phyloP scores from a whole-genome alignment of 2,329 filamentous ascomycete species.

The Orbilia blumenaviensis region DNA sequence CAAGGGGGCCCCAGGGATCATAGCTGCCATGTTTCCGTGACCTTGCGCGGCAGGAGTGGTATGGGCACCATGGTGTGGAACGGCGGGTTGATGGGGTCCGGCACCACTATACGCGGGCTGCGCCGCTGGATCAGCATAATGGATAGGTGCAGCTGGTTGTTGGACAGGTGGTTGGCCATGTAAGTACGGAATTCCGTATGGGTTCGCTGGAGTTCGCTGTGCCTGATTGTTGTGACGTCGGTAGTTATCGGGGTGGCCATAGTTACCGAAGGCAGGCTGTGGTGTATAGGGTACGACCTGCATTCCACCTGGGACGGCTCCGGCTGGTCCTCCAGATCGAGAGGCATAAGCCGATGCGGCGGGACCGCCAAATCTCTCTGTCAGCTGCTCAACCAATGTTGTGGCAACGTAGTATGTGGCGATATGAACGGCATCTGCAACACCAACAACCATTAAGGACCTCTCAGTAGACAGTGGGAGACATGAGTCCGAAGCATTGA shows the following conservation, averaged over 20 bases:
- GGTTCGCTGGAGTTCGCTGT: constrained; percentile 78
- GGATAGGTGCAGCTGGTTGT: constrained; percentile 73
- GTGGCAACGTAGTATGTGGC: constrained; percentile 98
- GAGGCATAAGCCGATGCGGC: constrained; percentile 98
- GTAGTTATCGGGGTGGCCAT: constrained; percentile 87
- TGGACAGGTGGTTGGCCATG: constrained; percentile 73
- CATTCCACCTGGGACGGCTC: constrained; percentile 95
- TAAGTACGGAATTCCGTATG: constrained; percentile 75
- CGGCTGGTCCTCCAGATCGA: constrained; percentile 88
- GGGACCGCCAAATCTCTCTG: constrained; percentile 93
- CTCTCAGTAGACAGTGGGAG: constrained; percentile 94
- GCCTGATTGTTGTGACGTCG: constrained; percentile 77
- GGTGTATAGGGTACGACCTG: constrained; percentile 98
- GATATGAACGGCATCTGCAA: constrained; percentile 97
- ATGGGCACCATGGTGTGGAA: constrained; percentile 69
- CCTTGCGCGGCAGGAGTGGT: constrained; percentile 78
- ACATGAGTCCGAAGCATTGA: constrained; percentile 95
- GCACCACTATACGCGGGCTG: constrained; percentile 78
- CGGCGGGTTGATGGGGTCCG: constrained; percentile 78
- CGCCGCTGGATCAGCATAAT: constrained; percentile 80
- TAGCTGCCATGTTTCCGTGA: constrained; percentile 68
- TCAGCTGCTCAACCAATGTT: constrained; percentile 96
- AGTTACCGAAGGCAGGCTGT: constrained; percentile 90
- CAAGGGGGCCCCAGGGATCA: constrained; percentile 81
- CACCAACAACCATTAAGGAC: constrained; percentile 96